Evolutionary conservation across 805 yeast species (phyloP).

Genomic region (Starmerella sp.): DNA sequence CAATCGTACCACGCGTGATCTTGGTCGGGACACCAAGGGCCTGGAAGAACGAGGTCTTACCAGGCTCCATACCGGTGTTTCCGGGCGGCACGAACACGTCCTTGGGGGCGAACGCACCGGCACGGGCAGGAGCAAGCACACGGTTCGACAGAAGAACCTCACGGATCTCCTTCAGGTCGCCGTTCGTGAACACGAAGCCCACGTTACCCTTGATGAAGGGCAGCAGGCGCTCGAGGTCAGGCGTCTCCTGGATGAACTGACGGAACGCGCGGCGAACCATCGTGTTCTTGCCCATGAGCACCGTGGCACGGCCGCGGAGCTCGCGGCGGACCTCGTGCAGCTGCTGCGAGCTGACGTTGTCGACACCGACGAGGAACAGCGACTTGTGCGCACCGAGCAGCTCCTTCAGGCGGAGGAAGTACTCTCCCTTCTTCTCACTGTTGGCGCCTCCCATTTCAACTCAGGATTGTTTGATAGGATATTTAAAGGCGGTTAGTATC

Average conservation of each 20-base stretch:
- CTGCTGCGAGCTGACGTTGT: slow-evolving; percentile 99
- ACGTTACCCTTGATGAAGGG: slow-evolving; percentile 96
- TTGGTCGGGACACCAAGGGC: slow-evolving; percentile 99
- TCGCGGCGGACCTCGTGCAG: slow-evolving; percentile 99
- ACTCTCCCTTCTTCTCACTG: slow-evolving; percentile 94
- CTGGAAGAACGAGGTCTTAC: slow-evolving; percentile 99
- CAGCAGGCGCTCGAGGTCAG: slow-evolving; percentile 89
- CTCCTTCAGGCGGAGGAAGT: slow-evolving; percentile 90
- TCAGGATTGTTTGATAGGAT: slow-evolving; percentile 32
- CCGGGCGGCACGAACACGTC: slow-evolving; percentile 98
- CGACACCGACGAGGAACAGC: slow-evolving; percentile 97
- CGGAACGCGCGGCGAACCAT: slow-evolving; percentile 99
- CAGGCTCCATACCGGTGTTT: slow-evolving; percentile 99
- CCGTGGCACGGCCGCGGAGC: slow-evolving; percentile 88
- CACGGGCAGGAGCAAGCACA: slow-evolving; percentile 99
- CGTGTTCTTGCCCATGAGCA: slow-evolving; percentile 99
- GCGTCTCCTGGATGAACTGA: slow-evolving; percentile 84
- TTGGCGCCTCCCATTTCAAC: slow-evolving; percentile 90
- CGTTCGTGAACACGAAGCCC: slow-evolving; percentile 99
- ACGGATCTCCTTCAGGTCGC: slow-evolving; percentile 84
- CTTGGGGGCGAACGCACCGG: slow-evolving; percentile 98
- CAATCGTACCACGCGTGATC: slow-evolving; percentile 99
- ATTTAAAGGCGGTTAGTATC: slow-evolving; percentile 28
- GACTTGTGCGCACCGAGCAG: slow-evolving; percentile 95
- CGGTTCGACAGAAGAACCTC: slow-evolving; percentile 79